Conservation (phyloP, 2,329 filamentous ascomycete genomes). For the Trichoderma sp. region DNA sequence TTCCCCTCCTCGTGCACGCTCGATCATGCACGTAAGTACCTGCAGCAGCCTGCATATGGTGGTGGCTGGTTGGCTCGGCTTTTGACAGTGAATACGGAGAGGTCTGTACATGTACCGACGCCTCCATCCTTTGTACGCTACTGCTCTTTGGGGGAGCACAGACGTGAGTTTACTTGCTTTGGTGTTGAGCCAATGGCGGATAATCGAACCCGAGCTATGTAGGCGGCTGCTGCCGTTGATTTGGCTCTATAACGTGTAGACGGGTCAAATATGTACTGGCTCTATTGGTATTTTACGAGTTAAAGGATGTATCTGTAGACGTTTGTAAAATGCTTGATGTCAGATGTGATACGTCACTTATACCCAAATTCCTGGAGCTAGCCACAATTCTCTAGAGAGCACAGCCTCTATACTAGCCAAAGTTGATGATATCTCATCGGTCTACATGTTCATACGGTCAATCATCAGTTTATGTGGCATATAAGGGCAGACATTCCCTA, state of each 20-base stretch:
- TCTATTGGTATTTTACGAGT: not conserved
- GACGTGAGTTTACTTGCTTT: not conserved
- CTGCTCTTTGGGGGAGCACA: not conserved
- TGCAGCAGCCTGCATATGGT: constrained; percentile 14
- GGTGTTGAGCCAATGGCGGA: not conserved
- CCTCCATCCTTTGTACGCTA: not conserved
- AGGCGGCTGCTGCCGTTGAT: not conserved
- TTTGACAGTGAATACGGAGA: not conserved
- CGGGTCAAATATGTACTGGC: not conserved
- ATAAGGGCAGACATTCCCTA: not conserved
- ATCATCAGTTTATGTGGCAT: not conserved
- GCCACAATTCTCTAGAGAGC: not conserved
- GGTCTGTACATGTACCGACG: not conserved
- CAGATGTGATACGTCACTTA: not conserved
- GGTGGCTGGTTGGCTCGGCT: constrained; percentile 10
- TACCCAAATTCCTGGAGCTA: not conserved
- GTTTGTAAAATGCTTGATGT: not conserved
- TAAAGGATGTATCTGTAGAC: not conserved
- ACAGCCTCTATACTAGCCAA: not conserved
- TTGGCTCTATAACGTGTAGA: not conserved
- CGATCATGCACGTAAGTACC: constrained; percentile 18
- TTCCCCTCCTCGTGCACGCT: not conserved
- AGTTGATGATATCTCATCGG: not conserved
- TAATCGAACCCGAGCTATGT: not conserved
- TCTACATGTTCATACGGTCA: not conserved